phyloP scores from a whole-genome alignment of 192 early-diverging fungal species.

The Physocladia obscura region DNA sequence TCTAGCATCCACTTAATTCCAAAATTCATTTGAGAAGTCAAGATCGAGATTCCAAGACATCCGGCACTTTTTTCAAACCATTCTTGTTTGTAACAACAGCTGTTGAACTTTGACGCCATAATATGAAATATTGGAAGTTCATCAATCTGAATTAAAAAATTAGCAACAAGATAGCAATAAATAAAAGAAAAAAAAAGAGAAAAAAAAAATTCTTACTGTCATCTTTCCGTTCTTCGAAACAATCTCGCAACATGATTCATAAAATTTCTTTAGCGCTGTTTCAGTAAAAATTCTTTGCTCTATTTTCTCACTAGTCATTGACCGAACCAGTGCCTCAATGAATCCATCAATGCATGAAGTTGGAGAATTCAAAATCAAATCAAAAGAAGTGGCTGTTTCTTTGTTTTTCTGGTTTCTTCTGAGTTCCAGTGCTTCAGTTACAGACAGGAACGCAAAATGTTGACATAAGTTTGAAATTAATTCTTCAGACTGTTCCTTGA shows the following conservation, averaged over 20 bases:
- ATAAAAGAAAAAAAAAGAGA: too few relatives aligned
- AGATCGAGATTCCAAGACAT: conserved; percentile 82
- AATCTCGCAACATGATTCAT: conserved; percentile 56
- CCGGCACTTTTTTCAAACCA: conserved; percentile 87
- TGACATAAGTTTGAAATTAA: conserved; percentile 66
- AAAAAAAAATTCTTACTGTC: too few relatives aligned
- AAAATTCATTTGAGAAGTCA: conserved; percentile 79
- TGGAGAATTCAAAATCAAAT: conserved; percentile 37
- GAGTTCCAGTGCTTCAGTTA: conserved; percentile 67
- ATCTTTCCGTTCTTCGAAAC: conserved; percentile 60
- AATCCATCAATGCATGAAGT: conserved; percentile 57
- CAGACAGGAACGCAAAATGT: conserved; percentile 74
- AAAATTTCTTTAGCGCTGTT: conserved; percentile 62
- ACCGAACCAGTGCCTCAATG: conserved; percentile 74
- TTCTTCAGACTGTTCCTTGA: conserved; percentile 62
- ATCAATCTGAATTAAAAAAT: conserved; percentile 38
- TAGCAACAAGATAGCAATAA: too few relatives aligned
- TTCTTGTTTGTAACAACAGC: conserved; percentile 87
- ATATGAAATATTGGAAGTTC: conserved; percentile 73
- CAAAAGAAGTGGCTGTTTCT: background rate
- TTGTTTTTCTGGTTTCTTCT: conserved; percentile 38
- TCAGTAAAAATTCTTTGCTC: conserved; percentile 65
- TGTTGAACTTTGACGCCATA: conserved; percentile 82
- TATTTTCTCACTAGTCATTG: conserved; percentile 68
- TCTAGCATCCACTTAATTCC: conserved; percentile 90